These are phyloP conservation scores for Microcyclospora pomicola DNA, from an alignment of 2,329 filamentous ascomycete genomes.

Conservation along the genomic window DNA sequence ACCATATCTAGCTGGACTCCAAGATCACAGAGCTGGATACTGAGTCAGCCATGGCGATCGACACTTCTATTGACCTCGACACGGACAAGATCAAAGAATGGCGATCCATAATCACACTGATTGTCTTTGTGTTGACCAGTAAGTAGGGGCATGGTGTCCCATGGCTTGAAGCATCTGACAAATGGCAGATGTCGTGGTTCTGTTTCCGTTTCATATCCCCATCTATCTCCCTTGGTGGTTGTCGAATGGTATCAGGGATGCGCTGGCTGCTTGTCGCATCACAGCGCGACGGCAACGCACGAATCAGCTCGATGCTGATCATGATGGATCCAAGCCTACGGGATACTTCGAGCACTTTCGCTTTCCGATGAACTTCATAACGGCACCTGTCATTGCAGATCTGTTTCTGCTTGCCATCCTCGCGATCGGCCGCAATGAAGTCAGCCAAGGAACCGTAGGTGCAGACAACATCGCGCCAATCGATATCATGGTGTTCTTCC, in stretches of 20 bases:
- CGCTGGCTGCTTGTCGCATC: conserved; percentile 37
- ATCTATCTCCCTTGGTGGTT: conserved; percentile 43
- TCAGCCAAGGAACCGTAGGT: conserved; percentile 54
- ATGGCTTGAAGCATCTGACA: too few relatives aligned
- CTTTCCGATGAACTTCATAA: conserved; percentile 58
- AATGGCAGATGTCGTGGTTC: conserved; percentile 47
- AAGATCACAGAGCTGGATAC: too few relatives aligned
- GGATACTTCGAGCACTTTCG: conserved; percentile 37
- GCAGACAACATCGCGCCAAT: conserved; percentile 52
- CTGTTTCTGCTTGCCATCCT: conserved; percentile 56
- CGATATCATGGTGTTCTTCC: conserved; percentile 63
- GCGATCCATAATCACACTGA: conserved; percentile 56
- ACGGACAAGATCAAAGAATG: conserved; percentile 47
- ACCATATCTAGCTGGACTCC: too few relatives aligned
- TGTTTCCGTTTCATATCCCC: conserved; percentile 55
- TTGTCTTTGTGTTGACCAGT: conserved; percentile 59
- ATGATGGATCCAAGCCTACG: conserved; percentile 10
- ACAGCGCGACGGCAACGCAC: conserved; percentile 30
- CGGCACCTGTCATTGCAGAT: conserved; percentile 55
- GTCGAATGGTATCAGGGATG: conserved; percentile 31
- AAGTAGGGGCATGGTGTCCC: conserved; percentile 27
- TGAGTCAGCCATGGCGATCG: neutral
- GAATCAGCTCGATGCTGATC: conserved; percentile 3
- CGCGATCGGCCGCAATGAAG: conserved; percentile 53
- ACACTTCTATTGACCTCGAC: conserved; percentile 28